These are phyloP conservation scores for Bombardia bombarda DNA, from an alignment of 495 filamentous ascomycete species.

Conservation along the genomic window DNA sequence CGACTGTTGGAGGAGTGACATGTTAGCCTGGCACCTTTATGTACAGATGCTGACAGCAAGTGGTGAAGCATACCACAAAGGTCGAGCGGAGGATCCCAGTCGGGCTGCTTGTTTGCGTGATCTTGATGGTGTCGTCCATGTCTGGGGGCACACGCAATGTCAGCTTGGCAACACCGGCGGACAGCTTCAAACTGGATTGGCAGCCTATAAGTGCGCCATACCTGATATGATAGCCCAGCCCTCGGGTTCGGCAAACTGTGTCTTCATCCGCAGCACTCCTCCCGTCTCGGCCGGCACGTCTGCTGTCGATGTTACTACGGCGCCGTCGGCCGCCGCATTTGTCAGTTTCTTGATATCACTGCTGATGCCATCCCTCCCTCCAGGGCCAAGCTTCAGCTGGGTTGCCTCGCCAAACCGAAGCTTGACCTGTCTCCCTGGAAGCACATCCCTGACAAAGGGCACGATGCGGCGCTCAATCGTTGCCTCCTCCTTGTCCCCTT, in stretches of 20 bases:
- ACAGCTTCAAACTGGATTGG: background rate
- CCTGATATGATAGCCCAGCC: constrained; percentile 84
- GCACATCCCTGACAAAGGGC: constrained; percentile 68
- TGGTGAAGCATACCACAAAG: constrained; percentile 50
- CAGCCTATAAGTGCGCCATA: constrained; percentile 16
- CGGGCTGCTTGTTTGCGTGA: constrained; percentile 70
- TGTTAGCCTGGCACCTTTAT: background rate
- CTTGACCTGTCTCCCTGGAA: constrained; percentile 57
- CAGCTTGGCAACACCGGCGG: too few relatives aligned
- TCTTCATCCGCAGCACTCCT: constrained; percentile 50
- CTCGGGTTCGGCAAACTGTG: constrained; percentile 63
- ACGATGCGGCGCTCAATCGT: constrained; percentile 63
- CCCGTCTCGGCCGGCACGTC: constrained; percentile 38
- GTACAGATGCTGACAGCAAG: background rate
- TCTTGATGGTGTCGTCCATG: constrained; percentile 93
- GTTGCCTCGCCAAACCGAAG: constrained; percentile 41
- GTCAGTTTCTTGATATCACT: constrained; percentile 47
- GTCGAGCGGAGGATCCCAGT: constrained; percentile 76
- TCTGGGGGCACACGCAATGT: too few relatives aligned
- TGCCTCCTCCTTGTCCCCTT: constrained; percentile 51
- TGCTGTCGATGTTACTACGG: constrained; percentile 36
- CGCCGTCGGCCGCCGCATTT: constrained; percentile 22
- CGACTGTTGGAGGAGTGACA: constrained; percentile 5
- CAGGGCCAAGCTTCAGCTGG: constrained; percentile 56
- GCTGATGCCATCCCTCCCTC: constrained; percentile 61